These are phyloP conservation scores for Hortaea werneckii DNA, from an alignment of 2,329 filamentous ascomycete species.

Conservation along the genomic window DNA sequence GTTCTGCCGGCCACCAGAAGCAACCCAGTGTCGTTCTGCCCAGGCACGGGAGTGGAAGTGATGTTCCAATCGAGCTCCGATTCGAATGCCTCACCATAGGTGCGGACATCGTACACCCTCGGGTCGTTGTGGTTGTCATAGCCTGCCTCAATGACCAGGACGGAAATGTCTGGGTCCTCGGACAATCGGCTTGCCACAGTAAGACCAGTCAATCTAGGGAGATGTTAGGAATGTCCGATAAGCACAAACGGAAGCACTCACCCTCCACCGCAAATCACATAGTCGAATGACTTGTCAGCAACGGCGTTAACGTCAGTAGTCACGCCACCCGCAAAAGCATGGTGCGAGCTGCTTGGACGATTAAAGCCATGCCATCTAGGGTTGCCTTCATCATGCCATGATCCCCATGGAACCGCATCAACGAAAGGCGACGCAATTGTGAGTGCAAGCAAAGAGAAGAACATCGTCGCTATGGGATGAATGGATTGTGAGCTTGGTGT, in stretches of 20 bases:
- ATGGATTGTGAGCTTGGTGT: too few relatives aligned
- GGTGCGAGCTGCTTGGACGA: too few relatives aligned
- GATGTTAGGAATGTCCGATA: background rate
- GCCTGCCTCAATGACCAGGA: constrained; percentile 19
- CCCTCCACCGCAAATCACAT: constrained; percentile 16
- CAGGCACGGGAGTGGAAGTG: constrained; percentile 10
- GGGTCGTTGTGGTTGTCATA: constrained; percentile 13
- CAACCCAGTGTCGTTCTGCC: constrained; percentile 11
- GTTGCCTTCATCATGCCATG: too few relatives aligned
- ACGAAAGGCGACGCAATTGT: too few relatives aligned
- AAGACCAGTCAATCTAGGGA: constrained; percentile 11
- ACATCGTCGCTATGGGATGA: too few relatives aligned
- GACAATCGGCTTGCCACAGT: constrained; percentile 16
- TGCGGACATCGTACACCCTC: constrained; percentile 13
- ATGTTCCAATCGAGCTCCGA: constrained; percentile 16
- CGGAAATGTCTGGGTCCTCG: constrained; percentile 10
- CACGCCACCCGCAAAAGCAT: constrained; percentile 2
- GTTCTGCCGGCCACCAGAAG: constrained; percentile 18
- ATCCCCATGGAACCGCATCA: too few relatives aligned
- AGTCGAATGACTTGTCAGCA: constrained; percentile 12
- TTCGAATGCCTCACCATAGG: constrained; percentile 9
- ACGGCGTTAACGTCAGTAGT: constrained; percentile 8
- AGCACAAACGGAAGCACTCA: background rate
- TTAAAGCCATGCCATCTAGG: too few relatives aligned
- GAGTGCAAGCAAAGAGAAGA: too few relatives aligned